A percentile compares a stretch with the other conserved stretches of the same genome.
Conservation (phyloP, 805 yeast species). For the Suhomyces pyralidae region DNA sequence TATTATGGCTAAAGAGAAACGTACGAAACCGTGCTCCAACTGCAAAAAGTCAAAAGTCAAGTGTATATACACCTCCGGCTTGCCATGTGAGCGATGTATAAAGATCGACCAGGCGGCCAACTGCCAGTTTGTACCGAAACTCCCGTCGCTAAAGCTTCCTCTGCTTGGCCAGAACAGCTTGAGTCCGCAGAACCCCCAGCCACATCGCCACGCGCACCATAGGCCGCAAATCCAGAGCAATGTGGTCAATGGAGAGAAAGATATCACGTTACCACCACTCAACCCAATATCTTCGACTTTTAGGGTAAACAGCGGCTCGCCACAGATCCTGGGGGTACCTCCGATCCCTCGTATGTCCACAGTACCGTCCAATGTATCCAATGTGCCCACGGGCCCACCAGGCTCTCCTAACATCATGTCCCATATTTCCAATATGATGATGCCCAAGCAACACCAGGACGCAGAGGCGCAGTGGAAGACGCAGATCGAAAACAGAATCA, state of each 20-base stretch:
- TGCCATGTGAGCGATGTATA: conserved; percentile 59
- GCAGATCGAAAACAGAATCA: conserved; percentile 33
- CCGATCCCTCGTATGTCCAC: neutral
- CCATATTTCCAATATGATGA: neutral
- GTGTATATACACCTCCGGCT: conserved; percentile 47
- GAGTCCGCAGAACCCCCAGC: neutral
- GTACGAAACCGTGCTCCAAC: conserved; percentile 59
- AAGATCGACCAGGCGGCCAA: conserved; percentile 42
- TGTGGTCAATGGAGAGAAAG: neutral
- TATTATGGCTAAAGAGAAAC: conserved; percentile 30
- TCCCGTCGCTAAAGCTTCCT: conserved; percentile 37
- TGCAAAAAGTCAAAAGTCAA: conserved; percentile 63
- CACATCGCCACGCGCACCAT: neutral
- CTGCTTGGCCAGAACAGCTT: neutral
- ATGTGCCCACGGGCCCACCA: conserved; percentile 2
- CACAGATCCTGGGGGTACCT: neutral
- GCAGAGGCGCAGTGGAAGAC: conserved; percentile 29
- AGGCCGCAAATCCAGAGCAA: neutral
- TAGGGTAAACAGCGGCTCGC: neutral
- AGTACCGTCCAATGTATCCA: neutral
- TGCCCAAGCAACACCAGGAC: conserved; percentile 1
- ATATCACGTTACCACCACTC: conserved; percentile 1
- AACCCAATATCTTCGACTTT: conserved; percentile 1
- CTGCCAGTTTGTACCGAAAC: conserved; percentile 56
- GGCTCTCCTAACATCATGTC: neutral